A percentile compares a stretch with the other conserved stretches of the same genome.
Conservation (phyloP, 2,329 filamentous ascomycete species). For the Fusarium tupiense region DNA sequence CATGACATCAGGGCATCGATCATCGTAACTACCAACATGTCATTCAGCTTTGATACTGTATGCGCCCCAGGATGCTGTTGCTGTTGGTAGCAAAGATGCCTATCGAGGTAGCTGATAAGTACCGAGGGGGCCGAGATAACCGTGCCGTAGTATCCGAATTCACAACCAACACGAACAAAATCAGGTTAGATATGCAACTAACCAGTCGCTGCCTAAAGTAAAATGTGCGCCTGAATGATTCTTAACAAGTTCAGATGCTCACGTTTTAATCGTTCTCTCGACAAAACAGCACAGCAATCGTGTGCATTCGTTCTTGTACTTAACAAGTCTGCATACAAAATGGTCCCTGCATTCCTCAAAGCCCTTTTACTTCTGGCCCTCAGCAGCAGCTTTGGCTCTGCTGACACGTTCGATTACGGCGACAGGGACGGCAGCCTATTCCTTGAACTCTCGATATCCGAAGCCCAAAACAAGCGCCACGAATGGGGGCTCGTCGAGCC, state of each 20-base stretch:
- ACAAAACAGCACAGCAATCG: accelerated
- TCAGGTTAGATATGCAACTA: neutral
- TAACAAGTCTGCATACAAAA: too few relatives aligned
- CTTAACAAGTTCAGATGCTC: neutral
- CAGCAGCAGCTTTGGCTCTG: neutral
- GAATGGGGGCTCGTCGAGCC: neutral
- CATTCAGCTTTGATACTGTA: neutral
- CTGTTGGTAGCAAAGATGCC: neutral
- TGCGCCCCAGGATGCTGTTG: too few relatives aligned
- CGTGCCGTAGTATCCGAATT: neutral
- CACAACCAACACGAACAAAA: neutral
- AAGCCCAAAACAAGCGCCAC: neutral
- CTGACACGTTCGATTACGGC: neutral
- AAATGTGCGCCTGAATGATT: too few relatives aligned
- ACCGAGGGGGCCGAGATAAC: neutral
- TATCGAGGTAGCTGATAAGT: neutral
- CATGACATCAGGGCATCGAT: neutral
- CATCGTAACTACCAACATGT: neutral
- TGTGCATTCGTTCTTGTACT: accelerated
- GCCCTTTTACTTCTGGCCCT: neutral
- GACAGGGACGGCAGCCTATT: neutral
- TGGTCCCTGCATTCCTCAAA: neutral
- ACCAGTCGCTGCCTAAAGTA: neutral
- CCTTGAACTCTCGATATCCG: neutral
- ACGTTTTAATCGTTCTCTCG: neutral